A percentile compares a stretch with the other conserved stretches of the same genome.
These are phyloP conservation scores for Solanum medicagineum DNA, from an alignment of 257 asterid species.

Conservation along the genomic window DNA sequence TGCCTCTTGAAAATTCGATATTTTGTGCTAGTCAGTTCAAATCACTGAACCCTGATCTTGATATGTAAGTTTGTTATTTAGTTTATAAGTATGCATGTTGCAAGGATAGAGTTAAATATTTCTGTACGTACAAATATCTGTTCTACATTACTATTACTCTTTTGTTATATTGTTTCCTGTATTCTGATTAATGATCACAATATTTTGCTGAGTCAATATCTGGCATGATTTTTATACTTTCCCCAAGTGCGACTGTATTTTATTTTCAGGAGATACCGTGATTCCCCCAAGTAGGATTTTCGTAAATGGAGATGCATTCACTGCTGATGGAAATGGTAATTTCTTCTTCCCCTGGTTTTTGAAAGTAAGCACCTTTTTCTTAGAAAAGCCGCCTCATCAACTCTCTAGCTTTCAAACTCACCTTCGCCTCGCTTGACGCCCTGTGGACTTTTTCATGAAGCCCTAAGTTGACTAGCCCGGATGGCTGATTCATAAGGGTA, in stretches of 20 bases:
- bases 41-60: neutral
- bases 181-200: neutral
- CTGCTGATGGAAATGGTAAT: slow-evolving; percentile 26
- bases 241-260: neutral
- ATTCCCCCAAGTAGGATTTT: neutral
- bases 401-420: neutral
- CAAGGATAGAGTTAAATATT: neutral
- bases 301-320: slow-evolving; percentile 6
- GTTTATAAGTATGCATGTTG: neutral
- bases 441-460: neutral
- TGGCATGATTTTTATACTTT: neutral
- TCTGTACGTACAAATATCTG: neutral
- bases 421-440: neutral
- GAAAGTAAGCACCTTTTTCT: neutral
- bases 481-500: neutral
- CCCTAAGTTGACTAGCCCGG: neutral
- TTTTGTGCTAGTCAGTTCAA: neutral
- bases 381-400: neutral
- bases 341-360: neutral
- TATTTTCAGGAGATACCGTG: neutral
- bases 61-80: neutral
- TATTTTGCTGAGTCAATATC: neutral
- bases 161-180: neutral
- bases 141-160: neutral
- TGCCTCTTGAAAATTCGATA: neutral